Conservation (phyloP, 495 filamentous ascomycete species). For the Tricharina praecox region DNA sequence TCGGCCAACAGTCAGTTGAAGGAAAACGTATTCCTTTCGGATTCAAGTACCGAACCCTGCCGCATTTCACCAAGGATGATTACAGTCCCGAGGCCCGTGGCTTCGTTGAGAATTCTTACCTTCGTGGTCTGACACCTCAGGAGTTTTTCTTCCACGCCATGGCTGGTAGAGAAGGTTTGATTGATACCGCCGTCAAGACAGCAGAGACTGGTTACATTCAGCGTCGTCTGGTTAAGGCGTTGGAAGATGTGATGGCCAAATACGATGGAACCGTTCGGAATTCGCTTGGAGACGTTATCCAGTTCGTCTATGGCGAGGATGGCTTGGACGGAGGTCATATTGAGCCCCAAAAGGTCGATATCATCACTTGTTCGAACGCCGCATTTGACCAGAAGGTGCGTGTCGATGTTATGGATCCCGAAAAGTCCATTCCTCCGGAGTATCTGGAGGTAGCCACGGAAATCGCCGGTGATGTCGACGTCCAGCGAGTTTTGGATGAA, state of each 20-base stretch:
- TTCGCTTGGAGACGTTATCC: constrained; percentile 88
- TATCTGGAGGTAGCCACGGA: constrained; percentile 74
- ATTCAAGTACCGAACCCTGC: constrained; percentile 94
- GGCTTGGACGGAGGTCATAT: constrained; percentile 81
- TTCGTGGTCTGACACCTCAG: constrained; percentile 82
- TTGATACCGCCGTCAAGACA: constrained; percentile 98
- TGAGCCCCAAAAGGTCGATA: constrained; percentile 77
- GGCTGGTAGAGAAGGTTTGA: constrained; percentile 98
- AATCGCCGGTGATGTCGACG: constrained; percentile 66
- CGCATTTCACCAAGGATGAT: constrained; percentile 98
- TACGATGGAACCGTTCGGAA: constrained; percentile 97
- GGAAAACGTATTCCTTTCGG: constrained; percentile 98
- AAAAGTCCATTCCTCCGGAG: constrained; percentile 45
- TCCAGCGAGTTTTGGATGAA: constrained; percentile 69
- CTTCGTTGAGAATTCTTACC: constrained; percentile 97
- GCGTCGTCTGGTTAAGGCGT: constrained; percentile 88
- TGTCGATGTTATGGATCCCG: constrained; percentile 67
- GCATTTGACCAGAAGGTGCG: constrained; percentile 65
- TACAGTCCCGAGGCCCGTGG: constrained; percentile 93
- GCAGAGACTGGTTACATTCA: constrained; percentile 99
- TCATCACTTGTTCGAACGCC: constrained; percentile 54
- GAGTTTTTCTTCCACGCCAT: constrained; percentile 99
- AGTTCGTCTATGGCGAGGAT: constrained; percentile 96
- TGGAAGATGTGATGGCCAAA: constrained; percentile 93
- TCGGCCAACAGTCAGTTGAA: constrained; percentile 94